Evolutionary conservation across 306 rosid species (phyloP).

Genomic region (Lathyrus oleraceus): DNA sequence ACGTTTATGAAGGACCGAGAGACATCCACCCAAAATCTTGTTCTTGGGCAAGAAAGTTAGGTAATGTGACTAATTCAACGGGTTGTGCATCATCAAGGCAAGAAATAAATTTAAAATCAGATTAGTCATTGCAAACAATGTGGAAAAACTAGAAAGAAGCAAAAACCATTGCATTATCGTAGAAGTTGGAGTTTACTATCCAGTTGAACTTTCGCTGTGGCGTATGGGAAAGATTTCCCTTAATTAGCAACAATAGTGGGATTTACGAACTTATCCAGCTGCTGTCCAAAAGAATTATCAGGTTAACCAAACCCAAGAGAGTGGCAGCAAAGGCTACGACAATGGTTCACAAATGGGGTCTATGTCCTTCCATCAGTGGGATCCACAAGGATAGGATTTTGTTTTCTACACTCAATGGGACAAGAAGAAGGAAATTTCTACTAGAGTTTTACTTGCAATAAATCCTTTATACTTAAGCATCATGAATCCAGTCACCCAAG

Average conservation of each 20-base stretch:
- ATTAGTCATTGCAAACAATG: background rate
- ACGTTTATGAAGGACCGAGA: background rate
- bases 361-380: background rate
- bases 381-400: no score
- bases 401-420: background rate
- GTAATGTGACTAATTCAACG: background rate
- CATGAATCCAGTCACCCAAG: slow-evolving; percentile 16
- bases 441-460: background rate
- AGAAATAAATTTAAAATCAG: background rate
- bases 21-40: background rate
- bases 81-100: background rate
- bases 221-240: background rate
- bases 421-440: slow-evolving; percentile 26
- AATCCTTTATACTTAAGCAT: slow-evolving; percentile 7
- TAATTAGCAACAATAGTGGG: background rate
- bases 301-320: no score
- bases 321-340: no score
- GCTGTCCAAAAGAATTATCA: no score
- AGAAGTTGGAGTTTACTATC: background rate
- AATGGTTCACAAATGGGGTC: no score
- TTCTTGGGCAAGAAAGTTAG: background rate
- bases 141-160: background rate
- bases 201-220: background rate
- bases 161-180: background rate
- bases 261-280: no score